phyloP scores from a whole-genome alignment of 352 stramenopile species.

The Phytopythium sindhum region DNA sequence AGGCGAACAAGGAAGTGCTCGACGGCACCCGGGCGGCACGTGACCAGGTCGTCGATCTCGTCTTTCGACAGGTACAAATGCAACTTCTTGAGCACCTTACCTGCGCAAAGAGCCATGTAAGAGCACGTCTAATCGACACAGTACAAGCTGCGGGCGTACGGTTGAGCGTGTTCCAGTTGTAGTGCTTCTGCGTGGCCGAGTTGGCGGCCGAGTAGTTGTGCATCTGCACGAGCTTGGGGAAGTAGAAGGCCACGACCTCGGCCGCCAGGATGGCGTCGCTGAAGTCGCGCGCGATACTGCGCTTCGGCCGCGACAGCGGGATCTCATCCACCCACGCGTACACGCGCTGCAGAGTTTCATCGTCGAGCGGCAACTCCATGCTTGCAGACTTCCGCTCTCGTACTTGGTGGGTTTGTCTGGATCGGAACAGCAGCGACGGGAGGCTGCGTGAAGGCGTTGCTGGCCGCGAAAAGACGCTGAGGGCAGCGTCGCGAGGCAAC shows the following conservation, averaged over 20 bases:
- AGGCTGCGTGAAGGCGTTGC: not conserved
- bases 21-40: conserved; percentile 85
- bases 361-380: conserved; percentile 71
- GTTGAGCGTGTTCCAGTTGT: conserved; percentile 96
- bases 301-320: conserved; percentile 92
- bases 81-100: conserved; percentile 85
- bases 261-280: conserved; percentile 90
- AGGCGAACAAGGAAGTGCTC: conserved; percentile 90
- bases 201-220: conserved; percentile 96
- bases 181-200: conserved; percentile 92
- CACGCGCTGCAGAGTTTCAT: conserved; percentile 90
- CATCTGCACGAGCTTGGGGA: conserved; percentile 94
- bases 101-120: conserved; percentile 12
- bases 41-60: conserved; percentile 91
- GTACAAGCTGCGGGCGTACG: conserved; percentile 25
- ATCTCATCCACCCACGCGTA: conserved; percentile 97
- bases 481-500: not conserved
- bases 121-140: conserved; percentile 9
- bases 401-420: not conserved
- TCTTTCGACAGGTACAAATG: conserved; percentile 79
- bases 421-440: not conserved
- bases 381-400: not conserved
- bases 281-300: conserved; percentile 95
- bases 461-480: not conserved
- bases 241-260: conserved; percentile 94